These are phyloP conservation scores for Solanum boliviense DNA, from an alignment of 257 asterid genomes.

Conservation along the genomic window DNA sequence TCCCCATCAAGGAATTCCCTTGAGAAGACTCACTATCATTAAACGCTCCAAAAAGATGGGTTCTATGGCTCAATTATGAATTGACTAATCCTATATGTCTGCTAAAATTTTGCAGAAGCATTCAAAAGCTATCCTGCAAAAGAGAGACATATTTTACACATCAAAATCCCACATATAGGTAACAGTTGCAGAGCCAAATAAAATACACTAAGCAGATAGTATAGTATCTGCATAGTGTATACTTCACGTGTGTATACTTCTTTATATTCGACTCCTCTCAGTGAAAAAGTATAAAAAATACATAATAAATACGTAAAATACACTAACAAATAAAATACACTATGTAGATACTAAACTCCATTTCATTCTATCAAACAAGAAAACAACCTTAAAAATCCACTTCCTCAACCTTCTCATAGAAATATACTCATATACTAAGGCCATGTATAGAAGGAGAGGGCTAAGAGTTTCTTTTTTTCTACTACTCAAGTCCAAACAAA, in stretches of 20 bases:
- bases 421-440: not conserved
- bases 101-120: not conserved
- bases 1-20: conserved; percentile 49
- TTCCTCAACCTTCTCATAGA: not conserved
- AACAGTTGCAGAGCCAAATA: not conserved
- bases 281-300: not conserved
- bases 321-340: not conserved
- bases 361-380: not conserved
- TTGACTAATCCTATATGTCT: not conserved
- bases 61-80: not conserved
- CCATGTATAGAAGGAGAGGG: not conserved
- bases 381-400: not conserved
- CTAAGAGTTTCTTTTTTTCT: not conserved
- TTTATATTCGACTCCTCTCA: not conserved
- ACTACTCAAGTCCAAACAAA: not conserved
- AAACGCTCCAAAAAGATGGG: not conserved
- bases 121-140: not conserved
- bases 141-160: not conserved
- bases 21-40: not conserved
- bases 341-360: not conserved
- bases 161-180: not conserved
- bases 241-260: not conserved
- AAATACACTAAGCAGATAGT: not conserved
- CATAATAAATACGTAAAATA: not conserved
- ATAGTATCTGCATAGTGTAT: too few relatives aligned